A percentile compares a stretch with the other conserved stretches of the same genome.
phyloP scores from a whole-genome alignment of 176 grass and related monocot genomes.

The Aechmea fasciata region DNA sequence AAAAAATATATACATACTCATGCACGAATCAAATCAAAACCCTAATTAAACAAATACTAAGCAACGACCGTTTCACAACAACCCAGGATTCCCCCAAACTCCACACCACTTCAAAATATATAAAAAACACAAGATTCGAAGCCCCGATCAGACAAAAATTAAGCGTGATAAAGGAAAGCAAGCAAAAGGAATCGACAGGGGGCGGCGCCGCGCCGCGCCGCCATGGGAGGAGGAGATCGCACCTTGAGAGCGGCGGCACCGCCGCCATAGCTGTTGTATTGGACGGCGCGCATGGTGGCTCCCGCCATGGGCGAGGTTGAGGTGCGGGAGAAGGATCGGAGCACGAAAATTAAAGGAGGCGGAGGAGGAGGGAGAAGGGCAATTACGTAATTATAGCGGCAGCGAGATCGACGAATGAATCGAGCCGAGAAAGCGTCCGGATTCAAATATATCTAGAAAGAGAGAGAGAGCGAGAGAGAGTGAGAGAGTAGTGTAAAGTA shows the following conservation, averaged over 20 bases:
- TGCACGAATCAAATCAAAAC: too few species aligned
- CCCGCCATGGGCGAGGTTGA: neutral
- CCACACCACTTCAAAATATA: too few species aligned
- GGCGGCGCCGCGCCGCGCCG: too few species aligned
- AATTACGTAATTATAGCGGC: neutral
- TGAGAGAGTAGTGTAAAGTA: too few species aligned
- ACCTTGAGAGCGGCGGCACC: conserved; percentile 17
- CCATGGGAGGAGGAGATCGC: neutral
- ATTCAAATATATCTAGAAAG: neutral
- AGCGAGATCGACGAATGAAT: neutral
- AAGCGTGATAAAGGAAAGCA: too few species aligned
- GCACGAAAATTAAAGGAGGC: neutral
- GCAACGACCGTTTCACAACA: too few species aligned
- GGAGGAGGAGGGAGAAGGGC: neutral
- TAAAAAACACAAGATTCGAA: too few species aligned
- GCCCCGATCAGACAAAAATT: too few species aligned
- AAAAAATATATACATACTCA: too few species aligned
- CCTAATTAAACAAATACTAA: too few species aligned
- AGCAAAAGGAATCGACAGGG: neutral
- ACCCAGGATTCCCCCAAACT: too few species aligned
- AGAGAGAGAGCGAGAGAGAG: too few species aligned
- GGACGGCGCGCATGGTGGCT: conserved; percentile 11
- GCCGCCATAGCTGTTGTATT: conserved; percentile 8
- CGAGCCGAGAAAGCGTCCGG: neutral
- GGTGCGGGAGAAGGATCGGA: neutral